Base-by-base conservation (phyloP, 257 asterid species). In the Solanum arcanum region DNA sequence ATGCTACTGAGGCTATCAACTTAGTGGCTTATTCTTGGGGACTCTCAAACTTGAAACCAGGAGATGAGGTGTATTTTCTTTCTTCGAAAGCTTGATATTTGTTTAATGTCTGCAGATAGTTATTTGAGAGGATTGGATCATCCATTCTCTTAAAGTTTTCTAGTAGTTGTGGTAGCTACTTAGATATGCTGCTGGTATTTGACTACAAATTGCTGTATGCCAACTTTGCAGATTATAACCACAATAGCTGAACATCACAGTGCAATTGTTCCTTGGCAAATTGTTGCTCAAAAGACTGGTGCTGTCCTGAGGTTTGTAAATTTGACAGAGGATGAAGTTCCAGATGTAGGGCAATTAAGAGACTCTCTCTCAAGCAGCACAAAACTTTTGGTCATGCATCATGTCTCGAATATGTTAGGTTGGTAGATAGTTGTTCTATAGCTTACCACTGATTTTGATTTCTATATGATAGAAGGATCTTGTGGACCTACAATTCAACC, bases 191-290 rank as follows among this genome's bases (percentile, higher is more conserved):
- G 21, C 85, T 81, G 9, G 13, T 52, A 31, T 31, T 29, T 81
- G 85, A 81, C 69, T 81, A 49, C 47, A 81, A 81, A 81, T 5
- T 81, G 85, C 21, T 31, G 46, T 80, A 31, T 49, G 9, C 70
- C 52, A 29, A 49, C 42, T 59, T 86, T 89, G 88, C 95, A 97
- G 99, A 91, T 97, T 88, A 87, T 97, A 70, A 92, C 94, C 68
- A 91, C 98, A 73, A 90, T 97, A 70, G 99, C 98, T 81, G 99
- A 97, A 89, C 99, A 96, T 94, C 99, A 97, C 92, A 97, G 99
- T 91, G 94, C 97, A 78, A 93, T 96, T 88, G 98, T 97, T 87
- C 99, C 99, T 87, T 97, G 99, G 99, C 99, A 96, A 93, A 35
- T 94, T 91, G 95, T 97, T n/a, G 97, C 99, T 92, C 98, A 97